Conservation (phyloP, 2,329 filamentous ascomycete species). For the Graphiopsis chlorocephala region DNA sequence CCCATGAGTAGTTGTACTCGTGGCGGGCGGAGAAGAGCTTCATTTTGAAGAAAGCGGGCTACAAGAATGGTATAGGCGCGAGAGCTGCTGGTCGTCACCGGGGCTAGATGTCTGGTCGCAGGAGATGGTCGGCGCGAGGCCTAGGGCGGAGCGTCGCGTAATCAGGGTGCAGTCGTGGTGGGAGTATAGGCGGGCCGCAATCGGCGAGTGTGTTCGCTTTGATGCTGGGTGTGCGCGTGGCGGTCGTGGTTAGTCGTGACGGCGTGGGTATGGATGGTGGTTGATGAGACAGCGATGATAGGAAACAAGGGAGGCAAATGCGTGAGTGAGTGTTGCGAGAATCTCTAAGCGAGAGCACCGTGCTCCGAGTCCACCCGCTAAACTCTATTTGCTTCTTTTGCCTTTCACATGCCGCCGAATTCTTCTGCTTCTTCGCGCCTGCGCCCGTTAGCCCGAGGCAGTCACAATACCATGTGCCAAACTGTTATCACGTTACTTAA, state of each 20-base stretch:
- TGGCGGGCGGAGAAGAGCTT: slow-evolving; percentile 90
- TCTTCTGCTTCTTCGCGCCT: not conserved
- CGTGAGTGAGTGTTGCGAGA: not conserved
- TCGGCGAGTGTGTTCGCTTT: slow-evolving; percentile 6
- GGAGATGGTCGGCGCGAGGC: slow-evolving; percentile 9
- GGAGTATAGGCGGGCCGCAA: not conserved
- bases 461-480: not conserved
- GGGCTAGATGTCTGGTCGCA: slow-evolving; percentile 11
- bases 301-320: slow-evolving; percentile 9
- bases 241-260: slow-evolving; percentile 1
- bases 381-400: not conserved
- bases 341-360: not conserved
- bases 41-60: slow-evolving; percentile 53
- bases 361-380: not conserved
- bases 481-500: not conserved
- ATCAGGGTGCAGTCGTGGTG: not conserved
- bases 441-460: not conserved
- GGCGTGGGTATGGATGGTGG: slow-evolving; percentile 6
- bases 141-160: slow-evolving; percentile 12
- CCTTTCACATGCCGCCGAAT: slow-evolving; percentile 1
- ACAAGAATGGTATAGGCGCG: not conserved
- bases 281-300: not conserved
- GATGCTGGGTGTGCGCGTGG: slow-evolving; percentile 7
- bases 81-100: slow-evolving; percentile 7
- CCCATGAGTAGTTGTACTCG: slow-evolving; percentile 97